Evolutionary conservation across 73 alveolate species (phyloP), one percentile per base, ranked within the genome.

Genomic region (Tetrahymena borealis): DNA sequence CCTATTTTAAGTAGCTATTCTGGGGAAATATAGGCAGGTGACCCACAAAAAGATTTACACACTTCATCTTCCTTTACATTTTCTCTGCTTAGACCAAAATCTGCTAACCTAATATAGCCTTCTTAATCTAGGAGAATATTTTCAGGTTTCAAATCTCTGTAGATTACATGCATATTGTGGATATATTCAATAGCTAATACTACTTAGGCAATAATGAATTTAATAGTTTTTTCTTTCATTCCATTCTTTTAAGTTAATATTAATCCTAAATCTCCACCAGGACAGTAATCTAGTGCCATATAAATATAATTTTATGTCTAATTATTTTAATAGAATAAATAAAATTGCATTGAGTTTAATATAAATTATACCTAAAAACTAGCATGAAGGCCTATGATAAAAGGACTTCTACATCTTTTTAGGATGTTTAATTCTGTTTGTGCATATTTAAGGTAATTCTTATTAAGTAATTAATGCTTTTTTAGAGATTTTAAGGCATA

Each of bases 91-190:
- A 97, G 91, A 18, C 99, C 99, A 60, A 98, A 98, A 96, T 98
- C 99, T 35, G 99, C 96, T 28, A 98, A 78, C 91, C 96, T 96
- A 41, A 97, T 91, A 91, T 95, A 95, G 15, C 99, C 98, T 13
- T 95, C 98, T 31, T 96, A 38, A 91, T 97, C 99, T 38, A 98
- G 92, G 38, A 97, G 91, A 32, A 98, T 94, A 93, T 98, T 98
- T 94, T 98, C 99, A 38, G 99, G 99, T 91, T 98, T 98, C 40
- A 98, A 91, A 94, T 98, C 99, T 42, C 99, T 93, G 91, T 94
- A 96, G 32, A 85, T 92, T 33, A 97, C 94, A 77, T 96, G 91
- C 42, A 41, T 41, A 38, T 92, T 90, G 93, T 94, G 97, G 43
- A 94, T 78, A 43, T 94, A 93, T 39, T 94, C 97, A 11, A 94